Evolutionary conservation across 2,329 filamentous ascomycete species (phyloP), one percentile per base, ranked within the genome.

Genomic region (Cryphonectria naterciae): DNA sequence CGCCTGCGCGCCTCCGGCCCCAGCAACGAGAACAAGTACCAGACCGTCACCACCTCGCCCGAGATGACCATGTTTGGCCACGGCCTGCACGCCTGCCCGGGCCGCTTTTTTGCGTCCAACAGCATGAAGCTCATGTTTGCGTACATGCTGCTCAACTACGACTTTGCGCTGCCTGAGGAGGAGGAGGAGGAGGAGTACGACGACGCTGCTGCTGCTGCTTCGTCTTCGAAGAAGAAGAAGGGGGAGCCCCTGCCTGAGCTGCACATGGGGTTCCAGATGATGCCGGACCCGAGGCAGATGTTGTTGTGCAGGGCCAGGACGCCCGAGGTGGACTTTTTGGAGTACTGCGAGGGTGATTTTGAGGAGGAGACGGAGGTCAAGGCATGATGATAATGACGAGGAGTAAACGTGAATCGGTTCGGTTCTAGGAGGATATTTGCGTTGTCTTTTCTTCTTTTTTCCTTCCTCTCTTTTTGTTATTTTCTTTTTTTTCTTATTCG

Each of bases 81-180:
- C 68, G 82, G 82, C 4, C 77, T 75, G 15, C 80, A 83, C 70
- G 79, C 82, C 1, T 83, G 82, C 70, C 81, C 81, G 0, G 82
- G 82, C 0, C 75, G 82, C 2, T 83, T 81, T 72, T 78, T 83
- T 66, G 80, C 80, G 2, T 78, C 77, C 43, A 79, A 80, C 65
- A 79, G 82, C 75, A 78, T 83, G 39, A 83, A 83, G 77, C 76
- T 78, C 74, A 73, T 77, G 15, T 72, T 78, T 49, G 73, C 74
- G 2, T 76, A 78, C 60, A 65, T 76, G 7, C 19, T 79, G 56
- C 73, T 71, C 69, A 74, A 76, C 65, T 78, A 79, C 67, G 77
- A 79, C 61, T 13, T 74, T 3, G 58, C 67, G n/a, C 69, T 73
- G 41, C 70, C 70, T 17, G 35, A 69, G 15, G 72, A 54, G 66